Evolutionary conservation across 202 grass and related monocot genomes (phyloP).

Genomic region (Eragrostis tef): DNA sequence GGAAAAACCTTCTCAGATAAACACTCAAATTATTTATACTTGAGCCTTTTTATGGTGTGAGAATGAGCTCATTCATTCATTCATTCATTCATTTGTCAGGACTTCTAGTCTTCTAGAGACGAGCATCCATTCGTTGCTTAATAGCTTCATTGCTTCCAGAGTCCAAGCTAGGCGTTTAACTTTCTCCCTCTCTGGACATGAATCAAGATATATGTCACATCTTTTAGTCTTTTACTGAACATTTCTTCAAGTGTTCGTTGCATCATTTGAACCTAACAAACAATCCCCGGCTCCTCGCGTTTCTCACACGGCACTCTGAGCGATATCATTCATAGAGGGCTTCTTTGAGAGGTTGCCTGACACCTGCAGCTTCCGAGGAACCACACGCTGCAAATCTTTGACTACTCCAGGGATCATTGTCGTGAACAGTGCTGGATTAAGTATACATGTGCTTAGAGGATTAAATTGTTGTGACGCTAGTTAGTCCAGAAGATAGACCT

Average conservation of each 20-base stretch:
- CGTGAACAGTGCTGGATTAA: neutral
- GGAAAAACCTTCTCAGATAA: neutral
- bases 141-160: neutral
- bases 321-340: too few species aligned
- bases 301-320: too few species aligned
- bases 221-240: neutral
- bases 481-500: neutral
- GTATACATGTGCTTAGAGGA: neutral
- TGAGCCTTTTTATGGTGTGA: neutral
- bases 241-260: neutral
- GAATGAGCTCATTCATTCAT: neutral
- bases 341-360: neutral
- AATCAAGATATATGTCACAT: neutral
- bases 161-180: neutral
- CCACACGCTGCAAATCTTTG: neutral
- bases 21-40: neutral
- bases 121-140: neutral
- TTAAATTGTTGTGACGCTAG: neutral
- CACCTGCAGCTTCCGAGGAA: neutral
- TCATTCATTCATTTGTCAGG: neutral
- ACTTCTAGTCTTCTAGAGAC: slow-evolving; percentile 2
- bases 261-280: neutral
- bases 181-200: neutral
- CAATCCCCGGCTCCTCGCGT: too few species aligned
- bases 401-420: neutral